Conservation (phyloP, 495 filamentous ascomycete genomes). For the Aspergillus avenaceus region DNA sequence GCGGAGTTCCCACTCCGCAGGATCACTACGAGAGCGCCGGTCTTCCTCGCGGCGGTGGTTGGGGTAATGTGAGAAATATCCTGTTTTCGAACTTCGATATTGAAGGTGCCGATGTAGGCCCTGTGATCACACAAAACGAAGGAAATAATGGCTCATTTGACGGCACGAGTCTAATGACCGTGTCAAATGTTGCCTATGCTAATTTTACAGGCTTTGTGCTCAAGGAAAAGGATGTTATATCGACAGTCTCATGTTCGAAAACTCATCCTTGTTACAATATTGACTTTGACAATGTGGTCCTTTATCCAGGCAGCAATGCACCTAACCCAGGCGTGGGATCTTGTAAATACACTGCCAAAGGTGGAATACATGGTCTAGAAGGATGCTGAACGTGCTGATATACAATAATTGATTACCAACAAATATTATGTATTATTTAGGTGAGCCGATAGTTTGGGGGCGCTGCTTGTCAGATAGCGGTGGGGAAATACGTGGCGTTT, state of each 20-base stretch:
- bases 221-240: constrained; percentile 21
- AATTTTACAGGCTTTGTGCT: constrained; percentile 51
- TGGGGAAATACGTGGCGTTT: not conserved
- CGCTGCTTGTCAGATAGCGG: not conserved
- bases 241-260: constrained; percentile 42
- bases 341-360: constrained; percentile 36
- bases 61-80: constrained; percentile 50
- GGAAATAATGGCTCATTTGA: constrained; percentile 49
- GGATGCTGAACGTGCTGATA: constrained; percentile 14
- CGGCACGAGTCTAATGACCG: constrained; percentile 47
- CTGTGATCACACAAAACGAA: constrained; percentile 43
- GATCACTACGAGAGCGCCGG: constrained; percentile 43
- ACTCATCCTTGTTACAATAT: constrained; percentile 48
- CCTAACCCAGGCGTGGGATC: constrained; percentile 28
- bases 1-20: constrained; percentile 44
- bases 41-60: constrained; percentile 47
- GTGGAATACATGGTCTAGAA: constrained; percentile 32
- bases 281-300: constrained; percentile 36
- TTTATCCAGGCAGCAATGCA: constrained; percentile 27
- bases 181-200: constrained; percentile 47
- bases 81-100: constrained; percentile 50
- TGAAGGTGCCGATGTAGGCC: constrained; percentile 35
- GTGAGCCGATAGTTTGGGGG: too few species aligned
- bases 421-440: too few species aligned
- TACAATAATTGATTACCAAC: too few species aligned